These are phyloP conservation scores for Nakaseomyces glabratus DNA, from an alignment of 1,139 yeast genomes.

Conservation along the genomic window DNA sequence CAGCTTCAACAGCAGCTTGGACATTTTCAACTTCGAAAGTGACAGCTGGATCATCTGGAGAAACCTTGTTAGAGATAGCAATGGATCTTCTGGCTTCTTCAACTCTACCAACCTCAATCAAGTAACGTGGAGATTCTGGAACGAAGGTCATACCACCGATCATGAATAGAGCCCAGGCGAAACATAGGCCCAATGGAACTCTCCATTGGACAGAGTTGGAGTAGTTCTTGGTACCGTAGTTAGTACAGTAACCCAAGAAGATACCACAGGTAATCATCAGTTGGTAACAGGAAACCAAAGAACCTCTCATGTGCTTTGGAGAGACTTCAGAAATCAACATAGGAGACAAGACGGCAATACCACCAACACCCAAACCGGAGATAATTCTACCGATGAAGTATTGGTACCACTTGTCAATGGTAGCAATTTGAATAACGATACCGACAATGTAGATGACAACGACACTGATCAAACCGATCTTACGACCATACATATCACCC, in stretches of 20 bases:
- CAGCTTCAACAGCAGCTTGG: conserved; percentile 54
- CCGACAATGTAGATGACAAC: conserved; percentile 55
- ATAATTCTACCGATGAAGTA: conserved; percentile 54
- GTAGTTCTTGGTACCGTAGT: conserved; percentile 46
- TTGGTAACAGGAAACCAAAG: conserved; percentile 55
- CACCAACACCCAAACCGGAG: conserved; percentile 60
- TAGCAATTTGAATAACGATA: conserved; percentile 52
- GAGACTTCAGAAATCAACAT: conserved; percentile 58
- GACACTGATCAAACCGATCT: conserved; percentile 47
- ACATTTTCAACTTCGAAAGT: conserved; percentile 50
- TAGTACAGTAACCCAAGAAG: conserved; percentile 54
- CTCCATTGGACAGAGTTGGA: conserved; percentile 52
- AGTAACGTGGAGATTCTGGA: conserved; percentile 76
- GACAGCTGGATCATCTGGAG: conserved; percentile 49
- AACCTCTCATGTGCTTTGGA: conserved; percentile 63
- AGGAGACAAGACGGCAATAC: conserved; percentile 53
- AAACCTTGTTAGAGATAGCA: conserved; percentile 50
- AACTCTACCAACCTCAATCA: conserved; percentile 43
- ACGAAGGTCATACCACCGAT: conserved; percentile 51
- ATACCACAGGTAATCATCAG: conserved; percentile 57
- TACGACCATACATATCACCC: conserved; percentile 56
- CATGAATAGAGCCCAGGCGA: conserved; percentile 38
- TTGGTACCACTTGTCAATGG: conserved; percentile 44
- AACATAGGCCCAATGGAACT: conserved; percentile 48
- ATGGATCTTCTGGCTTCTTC: conserved; percentile 51